A percentile compares a stretch with the other conserved stretches of the same genome.
These are phyloP conservation scores for Rhodotorula glutinis DNA, from an alignment of 1,284 basidiomycete genomes.

Conservation along the genomic window DNA sequence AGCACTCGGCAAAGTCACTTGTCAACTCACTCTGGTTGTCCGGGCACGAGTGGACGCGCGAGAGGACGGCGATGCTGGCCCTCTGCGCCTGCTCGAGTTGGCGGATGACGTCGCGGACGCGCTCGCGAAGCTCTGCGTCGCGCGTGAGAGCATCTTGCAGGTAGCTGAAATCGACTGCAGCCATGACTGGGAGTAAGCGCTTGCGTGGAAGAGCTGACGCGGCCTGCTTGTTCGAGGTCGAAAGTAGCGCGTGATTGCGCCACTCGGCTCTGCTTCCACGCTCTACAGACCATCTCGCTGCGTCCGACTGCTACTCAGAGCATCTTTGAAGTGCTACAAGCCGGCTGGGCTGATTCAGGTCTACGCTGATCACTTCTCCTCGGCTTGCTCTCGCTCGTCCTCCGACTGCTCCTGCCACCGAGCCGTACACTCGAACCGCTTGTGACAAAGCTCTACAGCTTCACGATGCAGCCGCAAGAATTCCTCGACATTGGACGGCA, in stretches of 20 bases:
- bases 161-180: slow-evolving; percentile 28
- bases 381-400: too few relatives aligned
- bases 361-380: too few relatives aligned
- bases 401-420: too few relatives aligned
- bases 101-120: slow-evolving; percentile 32
- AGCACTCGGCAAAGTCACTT: not conserved
- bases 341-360: too few relatives aligned
- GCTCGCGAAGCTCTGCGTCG: slow-evolving; percentile 36
- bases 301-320: too few relatives aligned
- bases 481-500: slow-evolving; percentile 33
- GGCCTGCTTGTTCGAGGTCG: not conserved
- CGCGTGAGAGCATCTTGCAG: slow-evolving; percentile 25
- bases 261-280: not conserved
- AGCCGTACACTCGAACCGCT: too few relatives aligned
- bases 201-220: not conserved
- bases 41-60: slow-evolving; percentile 22
- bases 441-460: not conserved
- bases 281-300: not conserved
- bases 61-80: slow-evolving; percentile 16
- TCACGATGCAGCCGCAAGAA: slow-evolving; percentile 6
- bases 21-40: slow-evolving; percentile 6
- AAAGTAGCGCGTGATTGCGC: not conserved
- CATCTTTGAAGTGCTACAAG: too few relatives aligned
- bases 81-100: slow-evolving; percentile 33
- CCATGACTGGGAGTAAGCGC: not conserved